phyloP scores from a whole-genome alignment of 2,329 filamentous ascomycete genomes.

The Erysiphe pulchra region DNA sequence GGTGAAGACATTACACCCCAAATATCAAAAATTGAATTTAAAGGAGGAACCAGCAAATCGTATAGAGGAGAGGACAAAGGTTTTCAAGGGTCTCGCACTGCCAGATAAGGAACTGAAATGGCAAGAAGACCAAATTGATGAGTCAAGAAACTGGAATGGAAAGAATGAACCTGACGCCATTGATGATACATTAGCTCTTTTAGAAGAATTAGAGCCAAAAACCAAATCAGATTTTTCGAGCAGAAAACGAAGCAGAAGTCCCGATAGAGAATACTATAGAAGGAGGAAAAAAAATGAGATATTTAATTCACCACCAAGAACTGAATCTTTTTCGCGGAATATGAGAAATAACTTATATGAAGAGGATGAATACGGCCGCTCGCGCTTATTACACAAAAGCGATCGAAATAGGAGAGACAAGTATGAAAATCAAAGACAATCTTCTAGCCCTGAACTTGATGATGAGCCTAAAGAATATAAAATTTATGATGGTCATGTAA shows the following conservation, averaged over 20 bases:
- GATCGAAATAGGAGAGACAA: constrained; percentile 18
- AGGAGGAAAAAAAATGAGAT: constrained; percentile 16
- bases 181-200: constrained; percentile 74
- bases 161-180: constrained; percentile 36
- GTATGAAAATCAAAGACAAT: constrained; percentile 35
- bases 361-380: constrained; percentile 32
- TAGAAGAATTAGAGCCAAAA: constrained; percentile 65
- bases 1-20: constrained; percentile 73
- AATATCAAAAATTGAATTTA: constrained; percentile 36
- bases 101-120: constrained; percentile 45
- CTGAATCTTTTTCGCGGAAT: constrained; percentile 18
- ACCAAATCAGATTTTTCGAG: constrained; percentile 16
- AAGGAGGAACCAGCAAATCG: constrained; percentile 18
- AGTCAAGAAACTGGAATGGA: constrained; percentile 12
- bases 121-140: constrained; percentile 20
- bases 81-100: constrained; percentile 77
- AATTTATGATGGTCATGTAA: constrained; percentile 72
- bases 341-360: constrained; percentile 24
- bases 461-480: constrained; percentile 62
- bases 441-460: constrained; percentile 51
- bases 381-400: constrained; percentile 16
- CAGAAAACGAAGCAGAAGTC: constrained; percentile 26
- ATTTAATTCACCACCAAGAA: constrained; percentile 25
- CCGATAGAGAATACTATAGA: constrained; percentile 16
- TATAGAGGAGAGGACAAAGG: constrained; percentile 47